Evolutionary conservation across 345 rosid species (phyloP), one percentile per base, ranked within the genome.

Genomic region (Dovyalis caffra): DNA sequence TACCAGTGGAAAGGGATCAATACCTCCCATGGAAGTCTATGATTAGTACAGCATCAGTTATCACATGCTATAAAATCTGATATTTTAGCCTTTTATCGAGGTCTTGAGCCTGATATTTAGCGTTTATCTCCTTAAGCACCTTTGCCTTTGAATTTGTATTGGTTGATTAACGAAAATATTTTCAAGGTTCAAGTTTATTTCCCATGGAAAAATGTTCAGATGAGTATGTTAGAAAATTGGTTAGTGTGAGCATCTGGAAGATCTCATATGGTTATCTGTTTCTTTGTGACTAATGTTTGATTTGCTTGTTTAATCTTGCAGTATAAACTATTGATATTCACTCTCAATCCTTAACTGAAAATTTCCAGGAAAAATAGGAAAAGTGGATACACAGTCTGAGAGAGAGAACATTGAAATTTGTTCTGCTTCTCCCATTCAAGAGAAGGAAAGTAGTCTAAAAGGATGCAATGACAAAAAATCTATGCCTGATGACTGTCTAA

Each of bases 361-460:
- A 63, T 73, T 56, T 71, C 57, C 84, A 86, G 83, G 78, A 33
- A 82, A 51, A 60, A 64, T 66, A 33, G 69, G 77, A 11, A 60
- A 80, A 68, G 66, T 38, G 34, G 76, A 79, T 69, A 29, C 7
- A n/a, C 66, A 64, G 71, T 51, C 69, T 38, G 70, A 73, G 73
- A 66, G 56, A 62, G 75, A 56, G 38, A 40, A 40, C 65, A 37
- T 56, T 45, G 68, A 64, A 76, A 45, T 65, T 69, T 35, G 64
- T 62, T 62, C 81, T 77, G 56, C 74, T 79, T 79, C 81, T 23
- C 38, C 74, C 68, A 78, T 66, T 65, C 78, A 43, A 56, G 83
- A 57, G 58, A 56, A 40, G 40, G 80, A 74, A 68, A 80, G 72
- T 75, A 62, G 58, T 81, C 67, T 75, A 40, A 73, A 71, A 74